Evolutionary conservation across 768 basidiomycete genomes (phyloP), one percentile per base, ranked within the genome.

Genomic region (Calocera cornea): DNA sequence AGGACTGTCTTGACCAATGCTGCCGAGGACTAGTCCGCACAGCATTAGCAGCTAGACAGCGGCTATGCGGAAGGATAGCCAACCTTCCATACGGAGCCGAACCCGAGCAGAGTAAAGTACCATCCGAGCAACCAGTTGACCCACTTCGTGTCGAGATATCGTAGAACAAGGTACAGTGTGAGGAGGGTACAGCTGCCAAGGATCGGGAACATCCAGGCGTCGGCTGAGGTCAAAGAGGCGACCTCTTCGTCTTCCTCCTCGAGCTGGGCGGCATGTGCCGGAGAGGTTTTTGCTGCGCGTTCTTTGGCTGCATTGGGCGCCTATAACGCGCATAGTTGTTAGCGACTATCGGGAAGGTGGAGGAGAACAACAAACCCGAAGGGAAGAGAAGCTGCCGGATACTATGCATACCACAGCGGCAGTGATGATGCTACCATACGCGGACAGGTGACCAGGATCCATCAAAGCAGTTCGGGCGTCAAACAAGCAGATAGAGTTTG

Each of bases 1-100:
- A 19, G 66, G 34, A 2, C 70, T 64, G 31, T 72, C 72, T 29
- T 67, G 54, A 47, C 69, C 68, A 1, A 66, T 34, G 34, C 44
- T 50, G 8, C 11, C 1, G 82, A 80, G 87, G 88, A 70, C 49
- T 40, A 41, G 33, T 49, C 44, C 38, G 31, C 14, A 33, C n/a
- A 10, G 38, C 11, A 54, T 70, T 29, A 24, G 44, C 38, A 24
- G 34, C 65, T 8, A 68, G 29, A 40, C 36, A 33, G 31, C 69
- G 14, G 64, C 31, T 41, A 60, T 63, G 2, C 38, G 41, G 67
- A 54, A 24, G 29, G 11, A 67, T 17, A 40, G 77, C 79, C 69
- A 71, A 87, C 89, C 79, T 83, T 85, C 83, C 87, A 87, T 29
- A 89, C 83, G 70, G 84, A 85, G 29, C 83, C 85, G 10, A 86